These are phyloP conservation scores for Thermothielavioides terrestris DNA, from an alignment of 495 filamentous ascomycete genomes.

Conservation along the genomic window DNA sequence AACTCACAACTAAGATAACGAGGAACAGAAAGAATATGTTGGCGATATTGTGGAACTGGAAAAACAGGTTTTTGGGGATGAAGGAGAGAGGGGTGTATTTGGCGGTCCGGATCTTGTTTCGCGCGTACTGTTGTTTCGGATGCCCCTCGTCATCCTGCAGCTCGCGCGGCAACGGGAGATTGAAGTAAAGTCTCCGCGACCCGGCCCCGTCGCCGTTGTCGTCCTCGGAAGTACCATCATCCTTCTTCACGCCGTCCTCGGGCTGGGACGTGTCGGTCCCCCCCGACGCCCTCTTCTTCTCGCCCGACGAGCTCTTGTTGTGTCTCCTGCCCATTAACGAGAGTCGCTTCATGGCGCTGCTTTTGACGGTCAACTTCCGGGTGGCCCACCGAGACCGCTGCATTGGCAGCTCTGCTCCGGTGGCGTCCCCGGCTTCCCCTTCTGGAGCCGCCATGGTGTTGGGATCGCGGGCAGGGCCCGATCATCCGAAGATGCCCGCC, in stretches of 20 bases:
- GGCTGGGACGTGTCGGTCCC: constrained; percentile 38
- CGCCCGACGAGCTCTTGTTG: constrained; percentile 49
- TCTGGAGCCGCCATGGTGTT: constrained; percentile 37
- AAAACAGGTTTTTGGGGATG: constrained; percentile 93
- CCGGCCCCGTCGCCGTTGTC: constrained; percentile 28
- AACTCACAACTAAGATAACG: constrained; percentile 83
- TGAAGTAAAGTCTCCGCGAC: constrained; percentile 64
- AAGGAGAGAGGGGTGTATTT: constrained; percentile 96
- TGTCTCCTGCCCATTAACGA: constrained; percentile 76
- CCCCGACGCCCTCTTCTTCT: constrained; percentile 66
- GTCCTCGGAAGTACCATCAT: constrained; percentile 28
- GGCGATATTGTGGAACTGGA: constrained; percentile 97
- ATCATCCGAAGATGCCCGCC: constrained; percentile 38
- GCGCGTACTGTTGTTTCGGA: constrained; percentile 57
- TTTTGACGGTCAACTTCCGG: constrained; percentile 63
- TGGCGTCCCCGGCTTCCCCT: constrained; percentile 34
- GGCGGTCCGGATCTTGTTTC: constrained; percentile 96
- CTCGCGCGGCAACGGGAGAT: constrained; percentile 67
- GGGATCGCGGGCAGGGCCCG: constrained; percentile 44
- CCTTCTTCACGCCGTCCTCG: constrained; percentile 29
- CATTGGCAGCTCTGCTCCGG: constrained; percentile 41
- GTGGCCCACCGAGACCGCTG: constrained; percentile 86
- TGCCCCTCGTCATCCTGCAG: constrained; percentile 76
- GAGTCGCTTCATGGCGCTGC: constrained; percentile 68
- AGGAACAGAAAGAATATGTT: constrained; percentile 98